phyloP scores from a whole-genome alignment of 176 grass and related monocot genomes.

The Melocanna baccifera region DNA sequence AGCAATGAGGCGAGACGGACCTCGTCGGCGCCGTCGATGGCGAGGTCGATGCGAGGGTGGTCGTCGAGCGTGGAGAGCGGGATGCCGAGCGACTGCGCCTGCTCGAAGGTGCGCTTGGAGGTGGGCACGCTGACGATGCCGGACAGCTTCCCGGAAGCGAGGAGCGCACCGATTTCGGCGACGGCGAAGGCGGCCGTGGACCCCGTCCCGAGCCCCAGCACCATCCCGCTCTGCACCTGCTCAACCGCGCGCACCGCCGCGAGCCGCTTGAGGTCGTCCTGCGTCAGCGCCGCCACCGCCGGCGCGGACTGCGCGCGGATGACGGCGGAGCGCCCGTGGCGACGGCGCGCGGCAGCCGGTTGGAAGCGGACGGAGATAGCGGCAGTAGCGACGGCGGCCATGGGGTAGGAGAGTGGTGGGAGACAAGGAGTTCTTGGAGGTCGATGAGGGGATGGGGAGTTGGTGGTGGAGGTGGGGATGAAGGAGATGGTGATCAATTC shows the following conservation, averaged over 20 bases:
- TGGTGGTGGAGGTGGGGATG: conserved; percentile 19
- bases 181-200: conserved; percentile 97
- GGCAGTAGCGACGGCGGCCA: conserved; percentile 23
- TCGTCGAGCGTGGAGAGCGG: conserved; percentile 92
- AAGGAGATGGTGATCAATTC: conserved; percentile 14
- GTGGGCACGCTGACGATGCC: conserved; percentile 88
- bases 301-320: conserved; percentile 60
- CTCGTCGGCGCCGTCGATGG: conserved; percentile 97
- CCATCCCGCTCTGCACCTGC: conserved; percentile 90
- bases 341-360: neutral
- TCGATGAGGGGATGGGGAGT: conserved; percentile 24
- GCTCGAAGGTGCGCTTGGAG: conserved; percentile 91
- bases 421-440: conserved; percentile 10
- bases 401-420: conserved; percentile 19
- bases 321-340: neutral
- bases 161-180: conserved; percentile 79
- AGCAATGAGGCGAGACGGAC: conserved; percentile 23
- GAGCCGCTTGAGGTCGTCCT: conserved; percentile 92
- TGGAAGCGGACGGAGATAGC: conserved; percentile 44
- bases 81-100: conserved; percentile 82
- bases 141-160: conserved; percentile 64
- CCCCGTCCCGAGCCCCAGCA: conserved; percentile 89
- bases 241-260: conserved; percentile 89
- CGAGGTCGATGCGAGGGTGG: conserved; percentile 83
- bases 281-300: conserved; percentile 50